These are phyloP conservation scores for Exsudoporus frostii DNA, from an alignment of 768 basidiomycete genomes.

Conservation along the genomic window DNA sequence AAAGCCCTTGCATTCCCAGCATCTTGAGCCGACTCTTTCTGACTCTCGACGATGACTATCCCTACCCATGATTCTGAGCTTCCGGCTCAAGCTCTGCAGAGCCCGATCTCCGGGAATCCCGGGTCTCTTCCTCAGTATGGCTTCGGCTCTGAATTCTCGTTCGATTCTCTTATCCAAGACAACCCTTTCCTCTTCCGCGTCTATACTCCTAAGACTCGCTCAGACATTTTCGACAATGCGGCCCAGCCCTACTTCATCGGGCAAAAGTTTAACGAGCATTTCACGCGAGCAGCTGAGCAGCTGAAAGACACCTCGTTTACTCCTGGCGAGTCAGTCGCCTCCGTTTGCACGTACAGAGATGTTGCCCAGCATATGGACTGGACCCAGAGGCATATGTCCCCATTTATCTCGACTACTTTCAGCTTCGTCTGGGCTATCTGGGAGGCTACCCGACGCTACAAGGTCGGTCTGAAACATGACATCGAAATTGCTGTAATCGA, in stretches of 20 bases:
- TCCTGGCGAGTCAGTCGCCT: conserved; percentile 31
- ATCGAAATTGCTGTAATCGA: conserved; percentile 80
- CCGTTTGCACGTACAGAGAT: conserved; percentile 51
- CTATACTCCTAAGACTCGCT: conserved; percentile 66
- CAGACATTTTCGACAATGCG: conserved; percentile 46
- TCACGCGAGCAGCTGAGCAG: conserved; percentile 35
- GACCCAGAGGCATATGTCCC: conserved; percentile 68
- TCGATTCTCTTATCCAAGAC: conserved; percentile 54
- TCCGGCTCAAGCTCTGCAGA: conserved; percentile 16
- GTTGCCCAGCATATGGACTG: conserved; percentile 72
- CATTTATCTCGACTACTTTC: conserved; percentile 73
- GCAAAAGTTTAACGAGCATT: conserved; percentile 54
- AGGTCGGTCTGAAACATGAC: conserved; percentile 67
- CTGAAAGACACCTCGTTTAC: conserved; percentile 32
- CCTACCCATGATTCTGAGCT: conserved; percentile 14
- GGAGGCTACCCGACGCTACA: conserved; percentile 77
- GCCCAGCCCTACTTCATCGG: conserved; percentile 68
- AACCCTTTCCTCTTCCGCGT: conserved; percentile 81
- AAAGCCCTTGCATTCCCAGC: conserved; percentile 21
- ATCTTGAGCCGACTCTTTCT: conserved; percentile 7
- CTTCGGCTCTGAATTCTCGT: conserved; percentile 60
- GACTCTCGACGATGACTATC: conserved; percentile 25
- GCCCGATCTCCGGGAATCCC: conserved; percentile 19
- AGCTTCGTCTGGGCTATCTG: conserved; percentile 81
- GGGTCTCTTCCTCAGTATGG: conserved; percentile 74